Base-by-base conservation (phyloP, 768 basidiomycete species). In the Calvatia gigantea region DNA sequence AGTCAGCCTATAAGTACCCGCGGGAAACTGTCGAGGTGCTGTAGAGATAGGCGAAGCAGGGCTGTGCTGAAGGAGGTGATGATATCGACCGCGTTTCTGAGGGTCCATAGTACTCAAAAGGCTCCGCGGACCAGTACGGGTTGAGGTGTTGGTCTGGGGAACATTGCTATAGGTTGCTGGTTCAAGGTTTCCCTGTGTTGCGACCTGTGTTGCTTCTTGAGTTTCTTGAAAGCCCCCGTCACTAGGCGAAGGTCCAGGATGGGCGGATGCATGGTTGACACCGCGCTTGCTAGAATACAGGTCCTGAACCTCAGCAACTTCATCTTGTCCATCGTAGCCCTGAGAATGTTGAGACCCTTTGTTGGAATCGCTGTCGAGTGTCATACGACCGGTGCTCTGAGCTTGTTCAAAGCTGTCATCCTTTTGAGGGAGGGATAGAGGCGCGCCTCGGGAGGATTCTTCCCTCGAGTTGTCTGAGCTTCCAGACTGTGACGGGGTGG, bases 401-500 rank as follows among this genome's bases (percentile, higher is more conserved):
- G 45, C 46, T 41, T 38, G 27, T 49, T 56, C 46, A 31, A 48
- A 49, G 38, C 54, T 49, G 32, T 49, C 54, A 41, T 62, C 58
- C 19, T 58, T 51, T 33, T 68, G 65, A 6, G 70, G 23, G n/a
- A 33, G 29, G 14, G 51, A 28, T 29, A 27, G 27, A 14, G 12
- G 17, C 25, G n/a, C 48, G 28, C 39, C 39, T 32, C 6, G 19
- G 43, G 39, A 27, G n/a, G 23, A 27, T 38, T 45, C 52, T 8
- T 46, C 52, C 12, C 25, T 37, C 6, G 54, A 48, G 19, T 56
- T 15, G 17, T 56, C 54, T 25, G 54, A 56, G 38, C 70, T 69
- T 29, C 66, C 72, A 0, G 79, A 79, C 47, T 72, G 63, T 3
- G 77, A 77, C 2, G 85, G 85, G 43, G 85, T 86, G 33, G 78